A percentile compares a stretch with the other conserved stretches of the same genome.
phyloP scores from a whole-genome alignment of 345 rosid species.

The Cardamine occulta region DNA sequence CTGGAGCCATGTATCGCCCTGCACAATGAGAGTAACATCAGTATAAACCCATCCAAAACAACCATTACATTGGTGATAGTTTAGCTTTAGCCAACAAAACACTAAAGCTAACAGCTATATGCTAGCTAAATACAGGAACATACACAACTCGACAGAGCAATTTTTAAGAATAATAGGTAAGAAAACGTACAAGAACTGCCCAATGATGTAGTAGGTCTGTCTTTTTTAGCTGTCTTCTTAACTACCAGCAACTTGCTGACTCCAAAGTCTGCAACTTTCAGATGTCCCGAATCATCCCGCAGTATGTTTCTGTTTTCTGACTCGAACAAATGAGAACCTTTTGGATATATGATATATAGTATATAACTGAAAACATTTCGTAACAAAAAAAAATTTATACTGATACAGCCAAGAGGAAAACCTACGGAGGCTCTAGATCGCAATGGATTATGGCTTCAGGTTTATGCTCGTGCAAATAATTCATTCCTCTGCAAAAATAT shows the following conservation, averaged over 20 bases:
- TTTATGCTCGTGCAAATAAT: constrained; percentile 80
- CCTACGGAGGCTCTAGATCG: constrained; percentile 86
- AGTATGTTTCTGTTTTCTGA: constrained; percentile 86
- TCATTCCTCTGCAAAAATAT: constrained; percentile 71
- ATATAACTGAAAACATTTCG: constrained; percentile 22
- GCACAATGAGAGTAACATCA: constrained; percentile 14
- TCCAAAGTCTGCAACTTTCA: constrained; percentile 97
- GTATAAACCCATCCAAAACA: constrained; percentile 12
- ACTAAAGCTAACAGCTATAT: constrained; percentile 3
- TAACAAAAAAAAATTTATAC: not conserved
- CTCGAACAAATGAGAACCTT: constrained; percentile 50
- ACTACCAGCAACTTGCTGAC: constrained; percentile 80
- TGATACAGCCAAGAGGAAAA: constrained; percentile 41
- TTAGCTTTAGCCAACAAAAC: not conserved
- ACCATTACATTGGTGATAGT: not conserved
- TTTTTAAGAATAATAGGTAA: not conserved
- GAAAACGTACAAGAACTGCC: constrained; percentile 67
- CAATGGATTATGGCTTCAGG: constrained; percentile 85
- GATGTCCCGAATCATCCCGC: constrained; percentile 91
- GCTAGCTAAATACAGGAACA: constrained; percentile 7
- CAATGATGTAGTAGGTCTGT: constrained; percentile 52
- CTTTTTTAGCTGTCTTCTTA: constrained; percentile 64
- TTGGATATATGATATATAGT: constrained; percentile 33
- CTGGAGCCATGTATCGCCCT: constrained; percentile 90
- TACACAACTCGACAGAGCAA: not conserved